Base-by-base conservation (phyloP, 169 alveolate species). In the Plasmodium vivax region DNA sequence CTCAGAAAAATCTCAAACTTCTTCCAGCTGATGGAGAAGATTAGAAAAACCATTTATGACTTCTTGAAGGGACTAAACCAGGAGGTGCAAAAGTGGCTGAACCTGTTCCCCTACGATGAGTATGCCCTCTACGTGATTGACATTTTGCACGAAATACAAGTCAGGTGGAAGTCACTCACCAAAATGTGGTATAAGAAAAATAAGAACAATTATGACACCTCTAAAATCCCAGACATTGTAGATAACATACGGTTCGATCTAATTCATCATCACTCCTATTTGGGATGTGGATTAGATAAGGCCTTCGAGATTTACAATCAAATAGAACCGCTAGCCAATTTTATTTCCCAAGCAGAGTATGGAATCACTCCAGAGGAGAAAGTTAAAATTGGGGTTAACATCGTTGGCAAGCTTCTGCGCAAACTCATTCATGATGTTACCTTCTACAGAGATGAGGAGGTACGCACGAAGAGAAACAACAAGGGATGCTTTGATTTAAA, bases 171-270 rank as follows among this genome's bases (percentile, higher is more conserved):
- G 68, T 54, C 94, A 3, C 62, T 96, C 72, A 72, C 95, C 4
- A 68, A 77, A 34, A 95, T 94, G 93, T 88, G 94, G 88, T 84
- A 12, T 71, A 93, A 82, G 56, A 90, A 82, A 82, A 90, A 83
- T 92, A 95, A 94, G 32, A 80, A 83, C 45, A 74, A 74, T 82
- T 97, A 95, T 84, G 98, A 97, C 74, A 96, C 96, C 27, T 96
- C 98, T 30, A 96, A 96, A 93, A 93, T 97, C 7, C 97, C 98
- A 14, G 99, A 97, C 32, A 95, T 97, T 32, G 96, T 96, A 58
- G 99, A 97, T 83, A 97, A 97, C 84, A 75, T 97, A 4, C 92
- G 98, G 45, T 97, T 96, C 84, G 99, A 97, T 92, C 93, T 97
- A 16, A 97, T 97, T 14, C 99, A 97, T 94, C 97, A 96, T 83